Evolutionary conservation across 2,329 filamentous ascomycete genomes (phyloP).

Genomic region (Talaromyces sp.): DNA sequence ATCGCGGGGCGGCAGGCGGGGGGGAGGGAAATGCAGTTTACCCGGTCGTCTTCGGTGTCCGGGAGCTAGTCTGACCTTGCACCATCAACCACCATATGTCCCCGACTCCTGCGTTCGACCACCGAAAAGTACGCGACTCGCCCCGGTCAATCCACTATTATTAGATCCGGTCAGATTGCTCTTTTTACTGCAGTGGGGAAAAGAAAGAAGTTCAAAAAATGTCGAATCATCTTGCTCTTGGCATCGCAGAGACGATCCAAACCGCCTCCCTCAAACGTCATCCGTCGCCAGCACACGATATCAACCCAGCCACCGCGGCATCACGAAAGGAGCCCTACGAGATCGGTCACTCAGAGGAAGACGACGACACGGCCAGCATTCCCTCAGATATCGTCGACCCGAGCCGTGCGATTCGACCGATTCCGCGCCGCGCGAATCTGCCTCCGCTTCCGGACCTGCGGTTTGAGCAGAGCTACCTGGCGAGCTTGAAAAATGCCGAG

Average conservation of each 20-base stretch:
- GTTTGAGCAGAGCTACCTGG: conserved; percentile 97
- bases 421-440: conserved; percentile 46
- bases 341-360: conserved; percentile 37
- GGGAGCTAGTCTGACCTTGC: background rate
- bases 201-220: background rate
- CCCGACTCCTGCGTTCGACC: background rate
- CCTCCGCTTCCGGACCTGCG: conserved; percentile 75
- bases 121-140: background rate
- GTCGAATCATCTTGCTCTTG: conserved; percentile 44
- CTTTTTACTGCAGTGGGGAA: background rate
- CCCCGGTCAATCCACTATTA: background rate
- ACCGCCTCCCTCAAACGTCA: conserved; percentile 68
- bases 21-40: background rate
- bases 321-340: conserved; percentile 60
- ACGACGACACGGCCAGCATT: conserved; percentile 36
- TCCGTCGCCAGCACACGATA: conserved; percentile 68
- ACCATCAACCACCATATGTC: background rate
- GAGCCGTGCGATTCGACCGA: conserved; percentile 29
- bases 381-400: conserved; percentile 44
- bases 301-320: conserved; percentile 73
- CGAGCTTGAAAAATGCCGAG: conserved; percentile 75
- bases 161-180: background rate
- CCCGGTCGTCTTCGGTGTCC: conserved; percentile 9
- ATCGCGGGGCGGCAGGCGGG: conserved; percentile 7
- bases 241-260: conserved; percentile 76